Conservation (phyloP, 345 rosid genomes). For the Pistacia integerrima region DNA sequence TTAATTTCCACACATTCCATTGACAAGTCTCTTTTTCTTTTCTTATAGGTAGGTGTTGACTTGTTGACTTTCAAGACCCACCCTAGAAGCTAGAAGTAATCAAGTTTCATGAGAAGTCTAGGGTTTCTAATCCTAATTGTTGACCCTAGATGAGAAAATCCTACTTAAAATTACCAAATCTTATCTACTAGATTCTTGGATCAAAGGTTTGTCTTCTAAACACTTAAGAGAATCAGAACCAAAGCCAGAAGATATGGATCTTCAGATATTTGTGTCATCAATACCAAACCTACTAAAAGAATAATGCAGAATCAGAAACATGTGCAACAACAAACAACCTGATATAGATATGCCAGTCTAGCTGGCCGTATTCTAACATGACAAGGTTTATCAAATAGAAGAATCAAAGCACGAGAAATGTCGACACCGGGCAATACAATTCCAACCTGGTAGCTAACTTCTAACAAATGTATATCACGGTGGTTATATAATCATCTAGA, state of each 20-base stretch:
- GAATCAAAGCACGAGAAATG: not conserved
- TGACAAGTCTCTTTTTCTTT: not conserved
- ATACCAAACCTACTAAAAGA: not conserved
- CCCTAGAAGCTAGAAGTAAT: too few relatives aligned
- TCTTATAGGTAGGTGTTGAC: conserved; percentile 1
- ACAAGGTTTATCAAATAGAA: not conserved
- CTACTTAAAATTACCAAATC: not conserved
- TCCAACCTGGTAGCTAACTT: not conserved
- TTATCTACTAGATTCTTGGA: not conserved
- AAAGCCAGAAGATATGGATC: not conserved
- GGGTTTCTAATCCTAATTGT: not conserved
- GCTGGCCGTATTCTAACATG: not conserved
- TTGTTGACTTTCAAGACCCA: not conserved
- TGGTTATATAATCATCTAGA: not conserved
- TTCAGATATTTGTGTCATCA: not conserved
- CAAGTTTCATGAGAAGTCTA: not conserved
- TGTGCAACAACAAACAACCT: not conserved
- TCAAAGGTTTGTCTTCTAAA: not conserved
- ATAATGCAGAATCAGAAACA: not conserved
- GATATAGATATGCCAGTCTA: not conserved
- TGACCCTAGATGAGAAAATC: not conserved
- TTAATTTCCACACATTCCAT: not conserved
- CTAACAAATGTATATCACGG: too few relatives aligned
- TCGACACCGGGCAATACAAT: not conserved
- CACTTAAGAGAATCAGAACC: not conserved